phyloP scores from a whole-genome alignment of 371 early-diverging fungal species.

The Catenaria anguillulae region DNA sequence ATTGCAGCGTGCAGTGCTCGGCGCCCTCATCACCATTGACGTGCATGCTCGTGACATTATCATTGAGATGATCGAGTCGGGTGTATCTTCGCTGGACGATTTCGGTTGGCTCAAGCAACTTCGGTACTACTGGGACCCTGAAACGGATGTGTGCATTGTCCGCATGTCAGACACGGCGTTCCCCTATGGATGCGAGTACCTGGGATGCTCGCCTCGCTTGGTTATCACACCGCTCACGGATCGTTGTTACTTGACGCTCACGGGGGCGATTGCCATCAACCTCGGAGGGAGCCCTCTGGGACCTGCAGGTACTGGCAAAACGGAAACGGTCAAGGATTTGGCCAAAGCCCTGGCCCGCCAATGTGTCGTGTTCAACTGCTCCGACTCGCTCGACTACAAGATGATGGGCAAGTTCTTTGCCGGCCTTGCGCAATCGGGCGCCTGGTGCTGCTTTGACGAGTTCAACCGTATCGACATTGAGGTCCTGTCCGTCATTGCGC shows the following conservation, averaged over 20 bases:
- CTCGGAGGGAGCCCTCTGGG: slow-evolving; percentile 43
- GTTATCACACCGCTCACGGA: slow-evolving; percentile 49
- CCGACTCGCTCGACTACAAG: slow-evolving; percentile 39
- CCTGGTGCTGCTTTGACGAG: slow-evolving; percentile 51
- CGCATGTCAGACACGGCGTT: slow-evolving; percentile 47
- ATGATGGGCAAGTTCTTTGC: slow-evolving; percentile 51
- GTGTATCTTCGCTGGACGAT: slow-evolving; percentile 37
- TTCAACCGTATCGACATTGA: slow-evolving; percentile 47
- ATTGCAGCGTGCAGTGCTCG: slow-evolving; percentile 42
- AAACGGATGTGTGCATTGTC: slow-evolving; percentile 41
- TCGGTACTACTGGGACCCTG: slow-evolving; percentile 46
- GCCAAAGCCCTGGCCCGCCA: slow-evolving; percentile 43
- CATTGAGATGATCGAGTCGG: slow-evolving; percentile 36
- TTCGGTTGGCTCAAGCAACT: slow-evolving; percentile 49
- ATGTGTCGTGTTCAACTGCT: slow-evolving; percentile 48
- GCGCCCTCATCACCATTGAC: slow-evolving; percentile 46
- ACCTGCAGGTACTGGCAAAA: slow-evolving; percentile 47
- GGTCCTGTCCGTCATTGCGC: slow-evolving; percentile 41
- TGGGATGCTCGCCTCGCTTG: slow-evolving; percentile 42
- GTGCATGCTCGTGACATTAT: slow-evolving; percentile 47
- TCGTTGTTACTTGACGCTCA: slow-evolving; percentile 39
- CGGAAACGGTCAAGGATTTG: slow-evolving; percentile 48
- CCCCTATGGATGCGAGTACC: slow-evolving; percentile 43
- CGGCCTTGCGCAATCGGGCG: slow-evolving; percentile 35
- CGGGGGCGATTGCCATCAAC: slow-evolving; percentile 45